Conservation (phyloP, 192 early-diverging fungal genomes). For the Linnemannia schmuckeri region DNA sequence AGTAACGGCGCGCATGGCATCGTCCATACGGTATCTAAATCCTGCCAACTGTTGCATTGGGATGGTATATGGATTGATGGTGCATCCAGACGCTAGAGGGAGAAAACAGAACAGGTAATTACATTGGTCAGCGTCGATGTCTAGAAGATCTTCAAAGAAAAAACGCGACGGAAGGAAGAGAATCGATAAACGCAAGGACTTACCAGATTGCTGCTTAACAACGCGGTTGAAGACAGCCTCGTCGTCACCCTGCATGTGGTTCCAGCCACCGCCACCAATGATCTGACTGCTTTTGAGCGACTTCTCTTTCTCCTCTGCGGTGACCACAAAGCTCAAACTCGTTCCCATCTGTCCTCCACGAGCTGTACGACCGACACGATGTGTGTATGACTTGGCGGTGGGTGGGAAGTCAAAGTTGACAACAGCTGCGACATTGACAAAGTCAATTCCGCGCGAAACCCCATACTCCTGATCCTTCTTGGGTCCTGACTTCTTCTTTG, state of each 20-base stretch:
- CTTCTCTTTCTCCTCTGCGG: slow-evolving; percentile 61
- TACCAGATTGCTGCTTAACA: slow-evolving; percentile 75
- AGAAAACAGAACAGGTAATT: not conserved
- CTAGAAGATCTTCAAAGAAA: not conserved
- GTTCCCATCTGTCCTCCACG: slow-evolving; percentile 92
- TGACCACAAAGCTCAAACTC: slow-evolving; percentile 87
- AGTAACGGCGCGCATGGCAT: slow-evolving; percentile 88
- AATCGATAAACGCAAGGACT: not conserved
- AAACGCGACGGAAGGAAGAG: not conserved
- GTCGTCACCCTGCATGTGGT: slow-evolving; percentile 62
- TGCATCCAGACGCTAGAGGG: slow-evolving; percentile 40
- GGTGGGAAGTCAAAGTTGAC: slow-evolving; percentile 98
- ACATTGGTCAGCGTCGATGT: not conserved
- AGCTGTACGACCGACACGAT: slow-evolving; percentile 96
- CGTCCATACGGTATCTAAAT: slow-evolving; percentile 91
- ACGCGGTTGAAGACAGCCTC: slow-evolving; percentile 82
- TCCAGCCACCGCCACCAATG: slow-evolving; percentile 44
- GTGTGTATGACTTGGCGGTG: slow-evolving; percentile 88
- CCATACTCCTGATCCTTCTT: slow-evolving; percentile 91
- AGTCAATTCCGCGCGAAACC: slow-evolving; percentile 96
- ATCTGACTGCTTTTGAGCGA: slow-evolving; percentile 34
- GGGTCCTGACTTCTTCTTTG: slow-evolving; percentile 60
- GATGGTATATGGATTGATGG: slow-evolving; percentile 86
- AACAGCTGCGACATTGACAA: slow-evolving; percentile 91
- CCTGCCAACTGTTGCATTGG: slow-evolving; percentile 91